Evolutionary conservation across 2,329 filamentous ascomycete genomes (phyloP), one percentile per base, ranked within the genome.

Genomic region (Aureobasidium lini): DNA sequence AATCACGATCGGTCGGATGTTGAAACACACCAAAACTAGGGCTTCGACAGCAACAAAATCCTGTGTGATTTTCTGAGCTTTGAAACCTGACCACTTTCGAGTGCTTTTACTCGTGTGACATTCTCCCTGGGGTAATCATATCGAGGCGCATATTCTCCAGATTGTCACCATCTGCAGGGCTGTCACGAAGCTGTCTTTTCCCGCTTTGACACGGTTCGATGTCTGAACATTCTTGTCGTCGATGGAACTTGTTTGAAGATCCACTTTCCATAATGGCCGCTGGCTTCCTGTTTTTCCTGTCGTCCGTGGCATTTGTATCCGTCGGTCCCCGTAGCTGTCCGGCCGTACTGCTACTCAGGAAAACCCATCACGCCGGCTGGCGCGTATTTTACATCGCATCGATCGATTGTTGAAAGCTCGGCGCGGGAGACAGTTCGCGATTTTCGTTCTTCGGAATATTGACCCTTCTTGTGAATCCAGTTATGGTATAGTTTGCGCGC

Each of bases 21-120:
- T 52, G 48, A 52, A 52, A 52, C 48, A 52, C 48, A 36, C 48
- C 48, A 52, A 11, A 11, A 52, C 48, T 34, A 52, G 36, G 36
- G 36, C 18, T 40, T 31, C 34, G 9, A 34, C 43, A 31, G 28
- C 43, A 47, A 32, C 13, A 16, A 32, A 9, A 32, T 48, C 9
- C n/a, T 34, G 32, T 29, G 28, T 18, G 28, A 46, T 29, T 31
- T 4, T 5, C 15, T 9, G 4, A 37, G 16, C 8, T 6, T 37
- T 28, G 5, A 10, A 37, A 11, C 13, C 47, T 31, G 36, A 36
- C 29, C 34, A n/a, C 23, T 13, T 40, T 15, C 9, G 18, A 36
- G 36, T 29, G 23, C 16, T 13, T 18, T 52, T 40, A 18, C 28
- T 40, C 34, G 18, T 50, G 34, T 52, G 48, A 52, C 48, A 52